These are phyloP conservation scores for Hygrocybe coccinea DNA, from an alignment of 768 basidiomycete species.

Conservation along the genomic window DNA sequence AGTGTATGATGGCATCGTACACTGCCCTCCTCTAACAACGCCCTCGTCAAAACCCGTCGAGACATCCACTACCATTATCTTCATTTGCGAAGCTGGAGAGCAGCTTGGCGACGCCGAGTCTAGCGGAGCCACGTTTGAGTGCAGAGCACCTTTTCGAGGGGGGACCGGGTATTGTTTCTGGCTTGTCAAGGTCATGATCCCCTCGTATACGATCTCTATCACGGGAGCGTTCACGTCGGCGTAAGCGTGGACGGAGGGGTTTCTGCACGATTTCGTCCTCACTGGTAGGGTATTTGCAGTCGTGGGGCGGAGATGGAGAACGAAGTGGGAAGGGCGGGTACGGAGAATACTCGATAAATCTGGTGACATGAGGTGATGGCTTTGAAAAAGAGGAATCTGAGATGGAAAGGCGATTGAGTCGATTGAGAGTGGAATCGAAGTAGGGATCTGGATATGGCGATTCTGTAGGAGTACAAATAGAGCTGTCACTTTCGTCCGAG, in stretches of 20 bases:
- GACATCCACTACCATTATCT: too few relatives aligned
- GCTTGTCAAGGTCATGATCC: background rate
- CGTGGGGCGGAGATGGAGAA: background rate
- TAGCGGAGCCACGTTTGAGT: too few relatives aligned
- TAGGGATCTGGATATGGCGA: background rate
- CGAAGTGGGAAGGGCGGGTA: conserved; percentile 6
- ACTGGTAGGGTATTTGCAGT: background rate
- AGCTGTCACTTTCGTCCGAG: conserved; percentile 61
- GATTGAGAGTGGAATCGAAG: background rate
- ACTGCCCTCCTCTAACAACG: too few relatives aligned
- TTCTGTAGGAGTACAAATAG: conserved; percentile 31
- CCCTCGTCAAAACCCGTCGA: too few relatives aligned
- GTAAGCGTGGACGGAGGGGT: conserved; percentile 5
- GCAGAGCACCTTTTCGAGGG: too few relatives aligned
- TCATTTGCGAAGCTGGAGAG: too few relatives aligned
- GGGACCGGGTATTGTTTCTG: too few relatives aligned
- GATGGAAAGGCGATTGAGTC: conserved; percentile 1
- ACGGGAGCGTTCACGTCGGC: conserved; percentile 8
- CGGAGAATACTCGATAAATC: too few relatives aligned
- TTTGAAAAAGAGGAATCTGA: background rate
- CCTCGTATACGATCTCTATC: conserved; percentile 9
- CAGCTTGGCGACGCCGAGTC: too few relatives aligned
- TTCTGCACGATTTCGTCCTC: conserved; percentile 6
- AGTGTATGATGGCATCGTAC: too few relatives aligned
- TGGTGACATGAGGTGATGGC: background rate